A percentile compares a stretch with the other conserved stretches of the same genome.
phyloP scores from a whole-genome alignment of 2,329 filamentous ascomycete genomes.

The Neocatenulostroma microsporum region DNA sequence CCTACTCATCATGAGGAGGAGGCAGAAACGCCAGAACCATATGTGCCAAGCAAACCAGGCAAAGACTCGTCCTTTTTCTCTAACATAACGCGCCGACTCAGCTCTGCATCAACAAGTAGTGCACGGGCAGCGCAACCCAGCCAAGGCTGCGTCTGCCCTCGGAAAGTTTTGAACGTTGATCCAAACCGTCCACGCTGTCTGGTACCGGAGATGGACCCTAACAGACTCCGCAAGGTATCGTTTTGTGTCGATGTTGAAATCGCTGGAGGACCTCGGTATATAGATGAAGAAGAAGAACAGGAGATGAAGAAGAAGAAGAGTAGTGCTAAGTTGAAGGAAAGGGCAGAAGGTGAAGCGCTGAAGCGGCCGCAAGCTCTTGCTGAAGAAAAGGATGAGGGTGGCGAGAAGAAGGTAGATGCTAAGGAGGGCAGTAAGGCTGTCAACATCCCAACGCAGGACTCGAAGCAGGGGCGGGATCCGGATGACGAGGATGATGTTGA shows the following conservation, averaged over 20 bases:
- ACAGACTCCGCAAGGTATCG: slow-evolving; percentile 76
- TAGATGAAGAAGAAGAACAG: slow-evolving; percentile 48
- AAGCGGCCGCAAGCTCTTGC: slow-evolving; percentile 55
- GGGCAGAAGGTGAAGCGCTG: slow-evolving; percentile 64
- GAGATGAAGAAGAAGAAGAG: slow-evolving; percentile 50
- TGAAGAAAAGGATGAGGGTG: slow-evolving; percentile 50
- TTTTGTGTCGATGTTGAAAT: slow-evolving; percentile 98
- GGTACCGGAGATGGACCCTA: slow-evolving; percentile 68
- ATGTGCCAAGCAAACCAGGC: slow-evolving; percentile 67
- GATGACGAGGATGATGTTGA: slow-evolving; percentile 5
- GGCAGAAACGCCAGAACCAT: slow-evolving; percentile 45
- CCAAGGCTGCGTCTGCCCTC: slow-evolving; percentile 66
- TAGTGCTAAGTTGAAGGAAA: slow-evolving; percentile 55
- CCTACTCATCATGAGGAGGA: slow-evolving; percentile 10
- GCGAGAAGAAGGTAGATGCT: slow-evolving; percentile 23
- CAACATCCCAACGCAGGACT: slow-evolving; percentile 7
- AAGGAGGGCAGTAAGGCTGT: slow-evolving; percentile 12
- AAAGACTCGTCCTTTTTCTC: slow-evolving; percentile 63
- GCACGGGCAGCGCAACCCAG: slow-evolving; percentile 43
- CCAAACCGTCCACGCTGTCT: slow-evolving; percentile 68
- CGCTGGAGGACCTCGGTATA: slow-evolving; percentile 73
- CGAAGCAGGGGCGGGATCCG: slow-evolving; percentile 3
- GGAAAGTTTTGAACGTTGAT: slow-evolving; percentile 79
- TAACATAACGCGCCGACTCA: slow-evolving; percentile 73
- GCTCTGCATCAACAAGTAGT: slow-evolving; percentile 46